Evolutionary conservation across 1,139 yeast species (phyloP).

Genomic region (Taphrina deformans): DNA sequence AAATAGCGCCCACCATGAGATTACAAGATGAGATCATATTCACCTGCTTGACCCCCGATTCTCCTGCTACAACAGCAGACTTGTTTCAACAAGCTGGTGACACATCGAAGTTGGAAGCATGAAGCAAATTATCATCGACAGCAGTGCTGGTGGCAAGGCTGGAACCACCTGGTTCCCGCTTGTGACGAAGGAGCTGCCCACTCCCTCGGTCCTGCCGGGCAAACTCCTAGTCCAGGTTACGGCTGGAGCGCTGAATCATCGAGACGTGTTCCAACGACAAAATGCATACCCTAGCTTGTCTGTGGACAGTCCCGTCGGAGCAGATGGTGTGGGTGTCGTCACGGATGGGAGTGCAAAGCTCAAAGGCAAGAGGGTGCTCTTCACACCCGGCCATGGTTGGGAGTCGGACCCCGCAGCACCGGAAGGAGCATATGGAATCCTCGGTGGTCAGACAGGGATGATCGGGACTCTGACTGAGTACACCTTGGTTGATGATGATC

Average conservation of each 20-base stretch:
- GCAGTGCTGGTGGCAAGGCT: slow-evolving; percentile 33
- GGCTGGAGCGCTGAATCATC: slow-evolving; percentile 40
- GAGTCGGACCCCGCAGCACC: slow-evolving; percentile 33
- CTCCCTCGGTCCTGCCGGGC: slow-evolving; percentile 15
- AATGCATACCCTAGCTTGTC: slow-evolving; percentile 39
- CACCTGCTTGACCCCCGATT: neutral
- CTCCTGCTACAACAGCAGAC: neutral
- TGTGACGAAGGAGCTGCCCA: slow-evolving; percentile 1
- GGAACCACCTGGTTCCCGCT: slow-evolving; percentile 37
- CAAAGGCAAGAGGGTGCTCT: slow-evolving; percentile 35
- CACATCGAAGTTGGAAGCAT: neutral
- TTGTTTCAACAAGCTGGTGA: neutral
- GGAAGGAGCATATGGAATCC: slow-evolving; percentile 37
- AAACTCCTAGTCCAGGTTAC: slow-evolving; percentile 37
- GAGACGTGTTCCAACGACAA: slow-evolving; percentile 39
- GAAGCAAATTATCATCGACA: slow-evolving; percentile 28
- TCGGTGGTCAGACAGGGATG: slow-evolving; percentile 38
- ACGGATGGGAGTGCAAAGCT: slow-evolving; percentile 15
- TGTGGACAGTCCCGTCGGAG: slow-evolving; percentile 37
- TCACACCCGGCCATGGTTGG: slow-evolving; percentile 39
- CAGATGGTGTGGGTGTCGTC: slow-evolving; percentile 40
- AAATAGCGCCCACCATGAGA: neutral
- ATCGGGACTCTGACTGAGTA: slow-evolving; percentile 38
- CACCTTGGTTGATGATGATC: slow-evolving; percentile 31
- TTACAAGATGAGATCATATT: neutral